phyloP scores from a whole-genome alignment of 208 protist species.

The Herpetomonas muscarum region DNA sequence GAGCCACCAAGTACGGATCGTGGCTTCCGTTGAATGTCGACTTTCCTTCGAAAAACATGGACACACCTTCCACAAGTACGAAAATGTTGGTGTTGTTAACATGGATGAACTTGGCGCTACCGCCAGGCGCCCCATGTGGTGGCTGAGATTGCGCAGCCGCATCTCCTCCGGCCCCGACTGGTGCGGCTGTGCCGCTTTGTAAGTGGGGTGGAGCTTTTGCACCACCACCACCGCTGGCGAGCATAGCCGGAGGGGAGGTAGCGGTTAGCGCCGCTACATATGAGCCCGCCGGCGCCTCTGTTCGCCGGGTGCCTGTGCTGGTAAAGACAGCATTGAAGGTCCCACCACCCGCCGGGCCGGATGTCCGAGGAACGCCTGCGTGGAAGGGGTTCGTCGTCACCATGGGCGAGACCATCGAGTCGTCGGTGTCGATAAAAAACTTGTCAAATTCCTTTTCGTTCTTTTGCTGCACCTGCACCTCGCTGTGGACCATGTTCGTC shows the following conservation, averaged over 20 bases:
- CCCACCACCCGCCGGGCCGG: background rate
- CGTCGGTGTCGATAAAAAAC: conserved; percentile 77
- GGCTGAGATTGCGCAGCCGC: background rate
- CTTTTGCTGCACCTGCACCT: conserved; percentile 66
- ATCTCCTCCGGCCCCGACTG: background rate
- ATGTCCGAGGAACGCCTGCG: background rate
- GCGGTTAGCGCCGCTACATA: background rate
- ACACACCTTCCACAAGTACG: conserved; percentile 82
- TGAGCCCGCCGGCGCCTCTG: background rate
- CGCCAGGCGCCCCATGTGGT: conserved; percentile 1
- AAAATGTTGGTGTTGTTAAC: conserved; percentile 89
- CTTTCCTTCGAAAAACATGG: conserved; percentile 83
- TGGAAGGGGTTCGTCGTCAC: conserved; percentile 40
- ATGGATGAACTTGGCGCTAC: conserved; percentile 75
- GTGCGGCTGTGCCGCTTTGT: background rate
- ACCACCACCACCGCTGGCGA: background rate
- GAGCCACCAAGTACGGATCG: conserved; percentile 29
- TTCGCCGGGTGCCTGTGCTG: background rate
- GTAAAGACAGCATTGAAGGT: background rate
- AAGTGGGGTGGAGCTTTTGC: background rate
- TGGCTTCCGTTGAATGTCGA: conserved; percentile 60
- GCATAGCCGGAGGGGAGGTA: background rate
- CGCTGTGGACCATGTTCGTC: conserved; percentile 27
- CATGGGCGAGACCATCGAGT: conserved; percentile 70
- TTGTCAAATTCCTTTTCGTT: conserved; percentile 59